Evolutionary conservation across 768 basidiomycete genomes (phyloP), one percentile per base, ranked within the genome.

Genomic region (Dictyophora rubrovolvata): DNA sequence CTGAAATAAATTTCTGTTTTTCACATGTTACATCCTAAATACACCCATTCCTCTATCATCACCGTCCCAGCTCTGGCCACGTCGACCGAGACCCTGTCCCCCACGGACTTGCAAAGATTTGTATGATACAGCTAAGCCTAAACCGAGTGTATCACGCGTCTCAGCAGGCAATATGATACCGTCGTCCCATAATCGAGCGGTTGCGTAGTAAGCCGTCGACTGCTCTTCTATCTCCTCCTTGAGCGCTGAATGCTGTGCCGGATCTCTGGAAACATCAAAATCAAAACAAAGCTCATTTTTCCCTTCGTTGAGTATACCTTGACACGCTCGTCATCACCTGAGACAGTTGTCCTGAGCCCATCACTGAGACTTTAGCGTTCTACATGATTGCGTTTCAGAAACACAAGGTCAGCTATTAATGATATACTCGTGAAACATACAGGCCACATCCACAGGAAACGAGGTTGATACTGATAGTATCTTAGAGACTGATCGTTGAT

Each of bases 371-470:
- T 70, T 88, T 93, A 36, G 93, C 90, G 63, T 93, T 93, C 85
- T 91, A 62, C 21, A 46, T 20, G 61, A 56, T 46, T 35, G 61
- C 53, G 54, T 59, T 37, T 23, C 49, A 10, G 11, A 9, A 20
- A 49, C 53, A 46, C n/a, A 36, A n/a, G 56, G 48, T 28, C 28
- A 11, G 37, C 49, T 1, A 36, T 54, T 36, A 17, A 53, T 21
- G 62, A 46, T 35, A 35, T n/a, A 28, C 28, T 28, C 7, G 28
- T 28, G 4, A 49, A 36, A 74, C 87, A 66, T 72, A 90, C 89
- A 60, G 93, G 93, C 94, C 94, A 97, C 91, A 93, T 94, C 89
- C 91, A 97, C 54, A 97, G 71, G 79, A 97, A 96, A 61, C 92
- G 79, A 17, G 94, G 93, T 5, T 89, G 92, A 72, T 95, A 97